Percentiles rank a stretch among this genome's conserved stretches.
phyloP scores from a whole-genome alignment of 345 rosid genomes.

The Carallia brachiata region DNA sequence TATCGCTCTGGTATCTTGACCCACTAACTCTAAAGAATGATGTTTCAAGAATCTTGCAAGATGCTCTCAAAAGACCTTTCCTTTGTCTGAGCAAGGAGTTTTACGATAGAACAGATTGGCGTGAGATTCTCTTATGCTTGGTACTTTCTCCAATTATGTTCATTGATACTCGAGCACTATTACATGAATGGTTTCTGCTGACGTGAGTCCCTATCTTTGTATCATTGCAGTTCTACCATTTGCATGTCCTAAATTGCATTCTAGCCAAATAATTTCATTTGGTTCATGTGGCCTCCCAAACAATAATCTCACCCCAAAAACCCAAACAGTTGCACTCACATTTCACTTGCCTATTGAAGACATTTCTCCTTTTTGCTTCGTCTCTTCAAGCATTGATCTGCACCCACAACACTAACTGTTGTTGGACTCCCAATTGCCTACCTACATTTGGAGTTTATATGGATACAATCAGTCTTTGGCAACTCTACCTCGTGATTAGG shows the following conservation, averaged over 20 bases:
- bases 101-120: conserved; percentile 57
- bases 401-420: too few species aligned
- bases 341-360: too few species aligned
- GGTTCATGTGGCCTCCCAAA: neutral
- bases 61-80: conserved; percentile 56
- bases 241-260: neutral
- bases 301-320: too few species aligned
- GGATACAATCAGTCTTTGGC: too few species aligned
- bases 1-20: conserved; percentile 68
- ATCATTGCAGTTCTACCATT: neutral
- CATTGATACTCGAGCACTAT: conserved; percentile 46
- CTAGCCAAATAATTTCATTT: neutral
- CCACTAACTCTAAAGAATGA: conserved; percentile 56
- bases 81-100: conserved; percentile 54
- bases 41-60: conserved; percentile 57
- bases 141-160: conserved; percentile 57
- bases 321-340: too few species aligned
- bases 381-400: too few species aligned
- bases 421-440: too few species aligned
- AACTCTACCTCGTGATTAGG: too few species aligned
- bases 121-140: conserved; percentile 39
- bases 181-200: conserved; percentile 69
- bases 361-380: too few species aligned
- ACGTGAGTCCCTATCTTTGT: conserved; percentile 49
- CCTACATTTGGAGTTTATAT: too few species aligned